A percentile compares a stretch with the other conserved stretches of the same genome.
Conservation (phyloP, 352 stramenopile genomes). For the Globisporangium camurandrum region DNA sequence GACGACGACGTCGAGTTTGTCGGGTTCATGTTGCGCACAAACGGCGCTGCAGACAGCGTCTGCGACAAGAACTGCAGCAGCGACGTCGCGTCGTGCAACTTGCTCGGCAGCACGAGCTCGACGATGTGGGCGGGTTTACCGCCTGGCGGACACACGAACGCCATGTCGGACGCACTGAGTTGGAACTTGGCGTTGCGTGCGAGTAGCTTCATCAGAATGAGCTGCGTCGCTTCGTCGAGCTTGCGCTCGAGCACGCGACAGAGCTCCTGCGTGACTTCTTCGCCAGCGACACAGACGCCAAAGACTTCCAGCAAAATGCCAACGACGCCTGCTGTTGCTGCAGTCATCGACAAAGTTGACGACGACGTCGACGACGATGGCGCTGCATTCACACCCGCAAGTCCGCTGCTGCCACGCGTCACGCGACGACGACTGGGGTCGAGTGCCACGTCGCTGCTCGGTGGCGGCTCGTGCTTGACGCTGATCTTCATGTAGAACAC, state of each 20-base stretch:
- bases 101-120: slow-evolving; percentile 37
- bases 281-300: slow-evolving; percentile 64
- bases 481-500: slow-evolving; percentile 89
- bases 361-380: not conserved
- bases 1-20: slow-evolving; percentile 5
- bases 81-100: slow-evolving; percentile 23
- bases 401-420: slow-evolving; percentile 7
- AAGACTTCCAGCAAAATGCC: slow-evolving; percentile 81
- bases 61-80: slow-evolving; percentile 58
- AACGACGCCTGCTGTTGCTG: not conserved
- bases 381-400: not conserved
- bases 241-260: slow-evolving; percentile 79
- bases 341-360: not conserved
- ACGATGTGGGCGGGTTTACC: slow-evolving; percentile 25
- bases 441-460: not conserved
- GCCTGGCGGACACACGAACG: slow-evolving; percentile 65
- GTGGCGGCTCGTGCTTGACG: slow-evolving; percentile 24
- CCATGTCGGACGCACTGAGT: slow-evolving; percentile 57
- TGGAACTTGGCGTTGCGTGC: slow-evolving; percentile 83
- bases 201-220: slow-evolving; percentile 84
- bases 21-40: slow-evolving; percentile 43
- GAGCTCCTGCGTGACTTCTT: slow-evolving; percentile 82
- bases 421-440: slow-evolving; percentile 11
- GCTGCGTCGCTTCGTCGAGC: slow-evolving; percentile 76
- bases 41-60: slow-evolving; percentile 42